Conservation (phyloP, 2,329 filamentous ascomycete species). For the Ustulina deusta region DNA sequence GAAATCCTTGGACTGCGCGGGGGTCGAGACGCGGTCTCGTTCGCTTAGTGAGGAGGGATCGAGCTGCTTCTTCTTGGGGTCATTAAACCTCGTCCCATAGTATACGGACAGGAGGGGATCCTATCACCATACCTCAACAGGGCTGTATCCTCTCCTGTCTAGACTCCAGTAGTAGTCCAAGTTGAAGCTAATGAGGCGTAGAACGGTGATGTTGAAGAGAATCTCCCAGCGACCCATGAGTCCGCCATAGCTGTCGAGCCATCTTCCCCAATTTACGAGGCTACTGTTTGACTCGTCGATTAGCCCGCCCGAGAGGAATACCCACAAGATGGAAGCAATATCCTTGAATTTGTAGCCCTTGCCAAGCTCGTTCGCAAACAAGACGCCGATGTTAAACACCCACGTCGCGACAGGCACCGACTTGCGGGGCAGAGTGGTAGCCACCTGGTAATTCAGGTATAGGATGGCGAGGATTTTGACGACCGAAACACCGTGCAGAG, state of each 20-base stretch:
- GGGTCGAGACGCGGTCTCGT: constrained; percentile 82
- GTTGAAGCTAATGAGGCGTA: constrained; percentile 96
- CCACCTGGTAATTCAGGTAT: constrained; percentile 83
- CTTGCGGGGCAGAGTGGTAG: constrained; percentile 75
- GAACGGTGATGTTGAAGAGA: constrained; percentile 95
- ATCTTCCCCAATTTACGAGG: constrained; percentile 72
- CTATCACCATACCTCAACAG: constrained; percentile 81
- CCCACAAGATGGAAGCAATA: constrained; percentile 67
- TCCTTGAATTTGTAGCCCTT: constrained; percentile 79
- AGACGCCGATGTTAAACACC: constrained; percentile 85
- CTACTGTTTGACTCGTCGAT: constrained; percentile 56
- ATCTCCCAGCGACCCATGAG: constrained; percentile 94
- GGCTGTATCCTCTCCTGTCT: constrained; percentile 70
- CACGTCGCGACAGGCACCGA: constrained; percentile 84
- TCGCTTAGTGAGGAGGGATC: constrained; percentile 90
- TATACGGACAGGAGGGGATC: not conserved
- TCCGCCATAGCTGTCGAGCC: constrained; percentile 83
- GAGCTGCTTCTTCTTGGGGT: constrained; percentile 94
- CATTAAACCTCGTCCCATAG: constrained; percentile 65
- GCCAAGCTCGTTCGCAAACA: constrained; percentile 91
- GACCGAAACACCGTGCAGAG: constrained; percentile 86
- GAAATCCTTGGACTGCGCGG: constrained; percentile 78
- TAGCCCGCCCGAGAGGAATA: constrained; percentile 50
- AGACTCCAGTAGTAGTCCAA: constrained; percentile 96
- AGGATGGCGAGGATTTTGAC: constrained; percentile 86